A percentile compares a stretch with the other conserved stretches of the same genome.
Evolutionary conservation across 2,329 filamentous ascomycete species (phyloP).

Genomic region (Colletotrichum tofieldiae): DNA sequence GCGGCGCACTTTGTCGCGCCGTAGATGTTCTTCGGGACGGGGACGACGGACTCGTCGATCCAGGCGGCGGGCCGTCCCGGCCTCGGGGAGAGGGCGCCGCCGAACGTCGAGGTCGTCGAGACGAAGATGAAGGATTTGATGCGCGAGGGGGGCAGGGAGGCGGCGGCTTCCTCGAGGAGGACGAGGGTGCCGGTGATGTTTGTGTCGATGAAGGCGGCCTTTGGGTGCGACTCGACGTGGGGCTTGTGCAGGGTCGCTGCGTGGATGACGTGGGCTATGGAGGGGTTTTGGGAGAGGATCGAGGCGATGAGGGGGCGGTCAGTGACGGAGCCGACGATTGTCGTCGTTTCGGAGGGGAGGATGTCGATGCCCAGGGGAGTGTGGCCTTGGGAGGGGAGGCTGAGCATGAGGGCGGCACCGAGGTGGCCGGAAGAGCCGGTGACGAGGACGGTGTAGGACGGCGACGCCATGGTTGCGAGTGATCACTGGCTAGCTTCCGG

Average conservation of each 20-base stretch:
- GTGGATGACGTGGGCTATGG: constrained; percentile 60
- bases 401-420: constrained; percentile 62
- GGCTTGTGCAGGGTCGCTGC: constrained; percentile 65
- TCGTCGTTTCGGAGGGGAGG: constrained; percentile 55
- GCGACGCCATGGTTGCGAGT: constrained; percentile 10
- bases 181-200: constrained; percentile 62
- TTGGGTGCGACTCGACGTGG: constrained; percentile 62
- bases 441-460: constrained; percentile 54
- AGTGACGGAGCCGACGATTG: constrained; percentile 55
- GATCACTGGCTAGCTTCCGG: too few species aligned
- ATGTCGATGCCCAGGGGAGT: constrained; percentile 62
- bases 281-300: constrained; percentile 50
- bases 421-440: constrained; percentile 65
- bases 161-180: constrained; percentile 58
- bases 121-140: constrained; percentile 61
- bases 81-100: constrained; percentile 55
- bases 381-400: constrained; percentile 57
- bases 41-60: constrained; percentile 60
- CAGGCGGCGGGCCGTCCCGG: constrained; percentile 57
- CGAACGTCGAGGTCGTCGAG: constrained; percentile 64
- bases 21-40: constrained; percentile 64
- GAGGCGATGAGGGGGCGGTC: constrained; percentile 53
- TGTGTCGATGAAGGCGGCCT: constrained; percentile 60
- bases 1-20: constrained; percentile 65
- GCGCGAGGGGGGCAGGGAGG: constrained; percentile 3